Evolutionary conservation across 305 asterid species (phyloP), one percentile per base, ranked within the genome.

Genomic region (Solanum aculeatissimum): DNA sequence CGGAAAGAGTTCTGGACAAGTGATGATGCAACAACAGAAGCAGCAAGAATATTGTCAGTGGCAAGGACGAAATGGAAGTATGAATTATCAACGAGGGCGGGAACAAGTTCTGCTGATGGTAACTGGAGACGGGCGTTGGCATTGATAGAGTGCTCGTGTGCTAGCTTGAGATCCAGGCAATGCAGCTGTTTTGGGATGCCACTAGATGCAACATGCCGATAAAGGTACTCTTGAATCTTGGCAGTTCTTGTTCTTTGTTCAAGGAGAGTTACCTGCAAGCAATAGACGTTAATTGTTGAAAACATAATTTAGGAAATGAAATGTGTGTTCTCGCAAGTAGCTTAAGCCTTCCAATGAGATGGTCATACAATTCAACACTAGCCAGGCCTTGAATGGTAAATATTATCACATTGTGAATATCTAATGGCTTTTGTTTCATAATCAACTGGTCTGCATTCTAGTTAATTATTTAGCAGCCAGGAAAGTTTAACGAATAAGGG

Each of bases 191-290:
- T 96, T 0, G 99, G 98, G 45, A 96, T 96, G 92, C 98, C 92
- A 77, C 97, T 96, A 27, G 99, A 96, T 57, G 99, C 99, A 51
- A 96, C 99, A 25, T 96, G 99, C 23, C 97, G 98, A 58, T 96
- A 96, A 51, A 96, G 91, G 89, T 92, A 96, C 85, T 96, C 99
- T 62, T 95, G 98, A 72, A 96, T 89, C 91, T 95, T 96, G 8
- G 99, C 99, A 1, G 88, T 94, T 89, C 98, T 92, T 66, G 96
- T 94, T 68, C 97, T 92, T 89, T 95, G 92, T 88, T 95, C 98
- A 25, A 95, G 94, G 70, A 91, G 90, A 45, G 91, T 89, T 49
- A 96, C 92, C 99, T 96, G 89, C 69, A 78, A 85, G 80, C 74
- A 9, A 84, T 32, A 77, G 65, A 38, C 19, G 19, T 21, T 77